Evolutionary conservation across 306 rosid species (phyloP).

Genomic region (Vicia sativa): DNA sequence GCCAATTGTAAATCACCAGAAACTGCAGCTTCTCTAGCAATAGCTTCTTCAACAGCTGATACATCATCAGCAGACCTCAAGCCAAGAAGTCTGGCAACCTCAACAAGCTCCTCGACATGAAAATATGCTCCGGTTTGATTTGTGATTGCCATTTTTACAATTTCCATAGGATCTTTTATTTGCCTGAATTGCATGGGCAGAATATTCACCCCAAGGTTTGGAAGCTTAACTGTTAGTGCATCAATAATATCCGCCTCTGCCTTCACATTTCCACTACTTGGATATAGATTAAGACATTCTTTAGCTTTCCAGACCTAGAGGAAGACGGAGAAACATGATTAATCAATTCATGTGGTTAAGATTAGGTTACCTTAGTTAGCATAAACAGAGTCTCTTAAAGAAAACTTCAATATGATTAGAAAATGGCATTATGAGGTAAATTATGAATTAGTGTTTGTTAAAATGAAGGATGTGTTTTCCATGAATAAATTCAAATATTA

Average conservation of each 20-base stretch:
- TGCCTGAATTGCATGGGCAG: constrained; percentile 95
- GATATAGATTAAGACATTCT: constrained; percentile 85
- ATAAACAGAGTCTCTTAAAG: constrained; percentile 31
- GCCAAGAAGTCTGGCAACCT: constrained; percentile 91
- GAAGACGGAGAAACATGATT: constrained; percentile 41
- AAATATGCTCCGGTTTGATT: constrained; percentile 86
- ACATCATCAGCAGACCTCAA: constrained; percentile 73
- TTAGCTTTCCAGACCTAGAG: constrained; percentile 96
- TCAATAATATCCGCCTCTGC: constrained; percentile 86
- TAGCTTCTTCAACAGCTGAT: constrained; percentile 90
- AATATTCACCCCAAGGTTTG: constrained; percentile 93
- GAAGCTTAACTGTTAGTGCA: constrained; percentile 80
- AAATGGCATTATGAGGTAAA: constrained; percentile 26
- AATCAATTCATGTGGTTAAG: constrained; percentile 35
- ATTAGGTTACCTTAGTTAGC: constrained; percentile 34
- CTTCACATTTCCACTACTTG: constrained; percentile 69
- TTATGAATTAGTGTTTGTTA: constrained; percentile 21
- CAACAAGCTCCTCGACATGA: constrained; percentile 94
- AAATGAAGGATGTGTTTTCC: constrained; percentile 23
- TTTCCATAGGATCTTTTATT: constrained; percentile 93
- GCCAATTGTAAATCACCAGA: constrained; percentile 99
- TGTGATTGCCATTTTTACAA: constrained; percentile 86
- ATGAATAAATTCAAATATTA: constrained; percentile 13
- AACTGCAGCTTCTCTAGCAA: constrained; percentile 99
- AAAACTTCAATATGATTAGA: constrained; percentile 28